Base-by-base conservation (phyloP, 306 rosid species). In the Trifolium fragiferum region DNA sequence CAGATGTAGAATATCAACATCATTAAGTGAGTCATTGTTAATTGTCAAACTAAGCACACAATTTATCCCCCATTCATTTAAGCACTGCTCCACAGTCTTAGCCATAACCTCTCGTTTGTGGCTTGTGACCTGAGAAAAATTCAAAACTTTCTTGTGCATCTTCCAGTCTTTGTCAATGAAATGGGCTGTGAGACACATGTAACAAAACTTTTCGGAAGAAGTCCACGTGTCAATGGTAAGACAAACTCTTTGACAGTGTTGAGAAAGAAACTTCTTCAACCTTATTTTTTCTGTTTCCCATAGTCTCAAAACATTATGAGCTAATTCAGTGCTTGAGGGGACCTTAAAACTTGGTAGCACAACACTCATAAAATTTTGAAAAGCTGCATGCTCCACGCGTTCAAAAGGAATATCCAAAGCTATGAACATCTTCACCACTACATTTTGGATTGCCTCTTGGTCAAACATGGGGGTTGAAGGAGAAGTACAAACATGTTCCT, bases 151-250 rank as follows among this genome's bases (percentile, higher is more conserved):
- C 40, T 69, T 69, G 18, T 46, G 32, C 47, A 69, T 18, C 27
- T 8, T 69, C 63, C 49, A 69, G 6, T 69, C 23, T 16, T 51
- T 69, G 41, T 69, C 74, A 18, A 69, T 23, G 25, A 69, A 69
- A 23, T 50, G 74, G 19, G 18, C 47, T 50, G 44, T 69, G 32
- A 69, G 33, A 58, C 77, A 41, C 58, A 41, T 58, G 33, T 72
- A 72, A 41, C 10, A n/a, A 12, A 58, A 20, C 18, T 59, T 16
- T 16, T 58, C 41, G 19, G 44, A 20, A 0, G 68, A 40, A 58
- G 51, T 43, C 77, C 68, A 72, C 0, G 41, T 25, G 43, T 72
- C 77, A 40, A 44, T 41, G 23, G 77, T 72, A 11, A 72, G 68
- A 21, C 77, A 58, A 1, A 72, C 57, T 25, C 77, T 43, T 43